Evolutionary conservation across 768 basidiomycete species (phyloP).

Genomic region (Hysterangium stoloniferum): DNA sequence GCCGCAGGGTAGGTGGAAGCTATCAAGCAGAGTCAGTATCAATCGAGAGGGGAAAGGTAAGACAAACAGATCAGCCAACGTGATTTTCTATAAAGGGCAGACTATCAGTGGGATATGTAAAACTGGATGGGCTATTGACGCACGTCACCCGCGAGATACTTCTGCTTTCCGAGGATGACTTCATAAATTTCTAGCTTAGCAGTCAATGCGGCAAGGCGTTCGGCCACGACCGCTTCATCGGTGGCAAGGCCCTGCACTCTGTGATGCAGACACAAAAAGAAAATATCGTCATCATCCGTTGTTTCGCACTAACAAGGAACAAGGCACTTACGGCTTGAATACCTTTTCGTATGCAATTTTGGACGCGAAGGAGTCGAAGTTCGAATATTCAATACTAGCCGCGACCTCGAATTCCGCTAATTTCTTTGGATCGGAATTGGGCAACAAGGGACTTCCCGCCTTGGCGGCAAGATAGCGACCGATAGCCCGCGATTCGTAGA

Average conservation of each 20-base stretch:
- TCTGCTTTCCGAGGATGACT: conserved; percentile 44
- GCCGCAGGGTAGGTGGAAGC: no score
- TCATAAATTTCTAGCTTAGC: conserved; percentile 48
- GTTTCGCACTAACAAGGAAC: not conserved
- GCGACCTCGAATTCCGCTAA: conserved; percentile 43
- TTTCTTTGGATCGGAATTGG: conserved; percentile 24
- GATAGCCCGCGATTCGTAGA: conserved; percentile 61
- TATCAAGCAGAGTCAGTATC: no score
- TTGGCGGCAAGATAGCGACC: conserved; percentile 49
- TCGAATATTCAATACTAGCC: conserved; percentile 39
- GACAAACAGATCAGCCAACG: conserved; percentile 53
- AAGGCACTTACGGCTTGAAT: conserved; percentile 38
- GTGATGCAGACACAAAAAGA: not conserved
- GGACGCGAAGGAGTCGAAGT: conserved; percentile 45
- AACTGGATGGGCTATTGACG: not conserved
- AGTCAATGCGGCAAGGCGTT: conserved; percentile 23
- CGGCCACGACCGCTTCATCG: conserved; percentile 7
- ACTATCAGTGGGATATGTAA: not conserved
- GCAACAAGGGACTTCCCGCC: conserved; percentile 45
- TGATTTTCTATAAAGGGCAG: conserved; percentile 28
- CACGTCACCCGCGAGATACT: conserved; percentile 40
- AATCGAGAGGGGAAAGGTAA: conserved; percentile 21
- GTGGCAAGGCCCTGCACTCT: conserved; percentile 5
- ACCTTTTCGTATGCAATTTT: conserved; percentile 39
- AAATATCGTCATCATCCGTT: not conserved